phyloP scores from a whole-genome alignment of 2,329 filamentous ascomycete genomes.

The Lanzia echinophila region DNA sequence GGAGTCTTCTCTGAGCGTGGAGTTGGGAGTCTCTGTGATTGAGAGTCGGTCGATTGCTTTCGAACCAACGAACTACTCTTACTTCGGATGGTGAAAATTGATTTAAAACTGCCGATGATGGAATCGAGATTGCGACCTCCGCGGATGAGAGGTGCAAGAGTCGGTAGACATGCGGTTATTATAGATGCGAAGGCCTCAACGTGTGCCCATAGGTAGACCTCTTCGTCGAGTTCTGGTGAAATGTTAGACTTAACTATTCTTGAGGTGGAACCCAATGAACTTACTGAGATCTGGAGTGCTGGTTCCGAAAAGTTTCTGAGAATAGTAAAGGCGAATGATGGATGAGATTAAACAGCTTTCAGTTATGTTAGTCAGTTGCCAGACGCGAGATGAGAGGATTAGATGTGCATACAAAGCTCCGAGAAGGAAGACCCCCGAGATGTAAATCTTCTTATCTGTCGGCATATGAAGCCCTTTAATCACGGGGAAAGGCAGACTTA shows the following conservation, averaged over 20 bases:
- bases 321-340: background rate
- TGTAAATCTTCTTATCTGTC: background rate
- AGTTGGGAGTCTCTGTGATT: background rate
- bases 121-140: background rate
- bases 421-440: conserved; percentile 1
- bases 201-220: conserved; percentile 4
- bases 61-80: background rate
- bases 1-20: background rate
- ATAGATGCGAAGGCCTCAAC: background rate
- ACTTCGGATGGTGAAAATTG: background rate
- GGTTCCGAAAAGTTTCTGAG: conserved; percentile 2
- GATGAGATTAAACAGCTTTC: conserved; percentile 6
- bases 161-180: background rate
- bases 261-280: background rate
- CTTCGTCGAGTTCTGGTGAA: background rate
- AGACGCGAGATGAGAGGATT: too few relatives aligned
- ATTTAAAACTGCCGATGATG: background rate
- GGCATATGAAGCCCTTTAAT: conserved; percentile 1
- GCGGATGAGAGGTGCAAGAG: conserved; percentile 1
- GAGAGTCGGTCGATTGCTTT: background rate
- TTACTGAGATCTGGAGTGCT: conserved; percentile 3
- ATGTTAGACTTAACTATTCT: background rate
- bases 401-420: conserved; percentile 5
- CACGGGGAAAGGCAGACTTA: background rate
- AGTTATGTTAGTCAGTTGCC: too few relatives aligned